phyloP scores from a whole-genome alignment of 129 eudicot species.

The carrot (Daucus carota) region DNA sequence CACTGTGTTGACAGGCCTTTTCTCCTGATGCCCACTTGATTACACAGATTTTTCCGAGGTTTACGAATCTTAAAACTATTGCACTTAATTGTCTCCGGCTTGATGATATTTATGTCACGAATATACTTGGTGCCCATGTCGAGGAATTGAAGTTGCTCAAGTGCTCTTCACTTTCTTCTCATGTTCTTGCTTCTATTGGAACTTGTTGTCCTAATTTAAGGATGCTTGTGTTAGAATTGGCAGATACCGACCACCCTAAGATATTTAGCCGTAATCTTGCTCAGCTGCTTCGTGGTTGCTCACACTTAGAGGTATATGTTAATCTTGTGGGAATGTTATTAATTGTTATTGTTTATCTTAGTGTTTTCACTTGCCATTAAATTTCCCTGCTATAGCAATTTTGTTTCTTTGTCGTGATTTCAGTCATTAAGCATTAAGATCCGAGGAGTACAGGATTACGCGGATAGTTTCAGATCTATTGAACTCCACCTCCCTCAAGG shows the following conservation, averaged over 20 bases:
- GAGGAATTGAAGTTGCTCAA: conserved; percentile 56
- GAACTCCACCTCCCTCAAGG: conserved; percentile 38
- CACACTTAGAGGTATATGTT: conserved; percentile 40
- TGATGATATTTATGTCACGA: conserved; percentile 24
- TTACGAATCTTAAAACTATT: conserved; percentile 28
- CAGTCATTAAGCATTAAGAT: conserved; percentile 49
- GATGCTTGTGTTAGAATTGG: conserved; percentile 52
- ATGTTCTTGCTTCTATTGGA: conserved; percentile 38
- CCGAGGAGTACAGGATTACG: conserved; percentile 29
- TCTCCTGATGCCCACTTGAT: conserved; percentile 34
- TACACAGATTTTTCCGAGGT: conserved; percentile 15
- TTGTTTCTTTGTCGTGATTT: conserved; percentile 1
- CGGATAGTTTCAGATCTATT: conserved; percentile 15
- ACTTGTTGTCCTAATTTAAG: conserved; percentile 56
- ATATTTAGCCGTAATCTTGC: conserved; percentile 14
- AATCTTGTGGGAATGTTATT: background rate
- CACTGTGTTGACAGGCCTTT: conserved; percentile 27
- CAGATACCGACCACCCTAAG: conserved; percentile 14
- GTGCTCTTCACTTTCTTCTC: conserved; percentile 36
- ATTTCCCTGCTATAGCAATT: background rate
- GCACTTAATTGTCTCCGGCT: conserved; percentile 58
- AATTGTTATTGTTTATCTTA: background rate
- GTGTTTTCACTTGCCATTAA: background rate
- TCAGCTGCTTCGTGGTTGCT: conserved; percentile 23
- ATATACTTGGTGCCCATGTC: conserved; percentile 34